Base-by-base conservation (phyloP, 1,284 basidiomycete genomes). In the Ustilago nuda region DNA sequence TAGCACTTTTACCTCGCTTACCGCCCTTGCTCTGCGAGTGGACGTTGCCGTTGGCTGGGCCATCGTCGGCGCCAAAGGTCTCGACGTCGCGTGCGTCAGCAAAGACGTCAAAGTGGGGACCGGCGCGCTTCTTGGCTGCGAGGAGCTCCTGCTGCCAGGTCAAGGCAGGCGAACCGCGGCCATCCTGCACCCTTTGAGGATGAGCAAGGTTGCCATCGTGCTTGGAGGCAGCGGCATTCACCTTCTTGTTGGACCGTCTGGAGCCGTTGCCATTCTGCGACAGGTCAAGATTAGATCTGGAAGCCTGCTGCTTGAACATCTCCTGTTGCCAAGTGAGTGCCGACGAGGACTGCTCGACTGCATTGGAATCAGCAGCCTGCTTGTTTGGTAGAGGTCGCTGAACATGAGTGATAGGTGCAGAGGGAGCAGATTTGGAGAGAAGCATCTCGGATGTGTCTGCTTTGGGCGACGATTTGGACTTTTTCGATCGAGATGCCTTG, bases 91-190 rank as follows among this genome's bases (percentile, higher is more conserved):
- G 72, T 0, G 78, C 67, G 58, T 81, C 80, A 17, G 80, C 80
- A 66, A 81, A 81, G 61, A 80, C 76, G 43, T 80, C 80, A 56
- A 66, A 80, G 30, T 76, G 72, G 50, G 78, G 77, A 4, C 80
- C 80, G 8, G 51, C 51, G 35, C 70, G 71, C 64, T 76, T 78
- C 64, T 80, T 72, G 54, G 61, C 66, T 19, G 65, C 71, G 12
- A 82, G 51, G 9, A 80, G 66, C 60, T 78, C 78, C 41, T 82
- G 80, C 62, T 82, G 80, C 80, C 80, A 82, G 33, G 78, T 82
- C 48, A 80, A 35, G 17, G 72, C 69, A n/a, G 71, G 67, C 23
- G 76, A 75, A 43, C 69, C 76, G 23, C 61, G 63, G 8, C 69
- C 68, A 19, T 64, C 63, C 53, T 79, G 67, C n/a, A 73, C 63